Conservation (phyloP, 2,329 filamentous ascomycete species). For the Aureobasidium sp. region DNA sequence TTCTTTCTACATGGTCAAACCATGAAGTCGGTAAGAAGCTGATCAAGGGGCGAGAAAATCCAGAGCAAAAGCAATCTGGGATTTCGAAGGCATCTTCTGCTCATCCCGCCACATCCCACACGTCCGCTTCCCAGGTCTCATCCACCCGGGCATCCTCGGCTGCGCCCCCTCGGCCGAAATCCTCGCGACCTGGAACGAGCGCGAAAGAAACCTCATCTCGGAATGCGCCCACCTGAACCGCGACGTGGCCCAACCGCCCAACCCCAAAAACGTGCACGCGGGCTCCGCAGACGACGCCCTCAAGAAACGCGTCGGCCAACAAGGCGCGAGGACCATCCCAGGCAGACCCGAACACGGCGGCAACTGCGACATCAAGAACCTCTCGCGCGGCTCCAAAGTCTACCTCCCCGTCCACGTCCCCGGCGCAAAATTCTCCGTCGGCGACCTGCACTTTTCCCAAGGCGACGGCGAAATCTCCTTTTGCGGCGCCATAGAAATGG, state of each 20-base stretch:
- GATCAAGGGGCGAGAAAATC: too few species aligned
- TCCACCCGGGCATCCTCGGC: conserved; percentile 86
- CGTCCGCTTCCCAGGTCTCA: conserved; percentile 80
- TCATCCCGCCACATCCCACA: conserved; percentile 79
- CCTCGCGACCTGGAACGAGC: conserved; percentile 73
- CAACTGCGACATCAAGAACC: conserved; percentile 87
- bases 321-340: conserved; percentile 81
- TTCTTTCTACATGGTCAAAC: too few species aligned
- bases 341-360: conserved; percentile 75
- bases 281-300: conserved; percentile 55
- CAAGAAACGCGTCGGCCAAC: conserved; percentile 60
- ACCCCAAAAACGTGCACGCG: conserved; percentile 64
- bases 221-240: conserved; percentile 58
- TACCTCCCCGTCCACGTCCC: conserved; percentile 81
- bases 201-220: conserved; percentile 72
- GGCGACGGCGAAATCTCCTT: conserved; percentile 87
- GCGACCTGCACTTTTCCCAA: conserved; percentile 80
- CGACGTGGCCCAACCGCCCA: conserved; percentile 70
- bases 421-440: conserved; percentile 84
- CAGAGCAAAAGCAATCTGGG: conserved; percentile 69
- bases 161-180: conserved; percentile 77
- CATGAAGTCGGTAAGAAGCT: too few species aligned
- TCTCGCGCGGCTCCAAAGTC: conserved; percentile 70
- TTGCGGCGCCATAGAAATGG: conserved; percentile 79
- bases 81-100: conserved; percentile 73